Percentiles rank a stretch among this genome's conserved stretches.
These are phyloP conservation scores for Myochromella boudieri DNA, from an alignment of 768 basidiomycete species.

Conservation along the genomic window DNA sequence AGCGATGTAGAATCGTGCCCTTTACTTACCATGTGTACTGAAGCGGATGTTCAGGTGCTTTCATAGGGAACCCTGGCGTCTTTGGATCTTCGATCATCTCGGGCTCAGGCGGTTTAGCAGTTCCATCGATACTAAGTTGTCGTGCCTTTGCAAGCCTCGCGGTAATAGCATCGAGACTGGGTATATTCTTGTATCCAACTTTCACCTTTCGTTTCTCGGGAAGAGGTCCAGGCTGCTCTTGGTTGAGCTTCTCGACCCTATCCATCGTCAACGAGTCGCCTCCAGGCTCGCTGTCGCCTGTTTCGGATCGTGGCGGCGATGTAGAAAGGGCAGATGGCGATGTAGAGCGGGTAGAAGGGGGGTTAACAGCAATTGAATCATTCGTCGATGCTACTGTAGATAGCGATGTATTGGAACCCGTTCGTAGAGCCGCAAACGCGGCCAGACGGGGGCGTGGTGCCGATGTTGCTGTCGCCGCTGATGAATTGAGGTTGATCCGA, in stretches of 20 bases:
- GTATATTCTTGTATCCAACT: conserved; percentile 87
- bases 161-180: conserved; percentile 82
- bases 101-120: conserved; percentile 70
- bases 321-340: conserved; percentile 58
- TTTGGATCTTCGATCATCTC: conserved; percentile 83
- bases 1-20: conserved; percentile 1
- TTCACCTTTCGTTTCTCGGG: conserved; percentile 33
- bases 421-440: conserved; percentile 71
- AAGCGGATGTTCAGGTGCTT: conserved; percentile 80
- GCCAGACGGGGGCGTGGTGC: conserved; percentile 69
- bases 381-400: conserved; percentile 50
- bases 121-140: conserved; percentile 62
- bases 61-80: conserved; percentile 71
- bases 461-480: conserved; percentile 24
- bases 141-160: conserved; percentile 73
- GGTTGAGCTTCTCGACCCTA: conserved; percentile 61
- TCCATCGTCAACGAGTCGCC: conserved; percentile 66
- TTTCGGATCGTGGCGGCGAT: conserved; percentile 46
- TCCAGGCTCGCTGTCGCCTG: conserved; percentile 29
- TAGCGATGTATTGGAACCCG: conserved; percentile 54
- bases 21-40: conserved; percentile 76
- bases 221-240: conserved; percentile 45
- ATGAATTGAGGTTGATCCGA: conserved; percentile 55
- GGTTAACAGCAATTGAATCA: conserved; percentile 70
- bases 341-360: conserved; percentile 62